These are phyloP conservation scores for Nannochloris sp. DNA, from an alignment of 139 green algal species.

Conservation along the genomic window DNA sequence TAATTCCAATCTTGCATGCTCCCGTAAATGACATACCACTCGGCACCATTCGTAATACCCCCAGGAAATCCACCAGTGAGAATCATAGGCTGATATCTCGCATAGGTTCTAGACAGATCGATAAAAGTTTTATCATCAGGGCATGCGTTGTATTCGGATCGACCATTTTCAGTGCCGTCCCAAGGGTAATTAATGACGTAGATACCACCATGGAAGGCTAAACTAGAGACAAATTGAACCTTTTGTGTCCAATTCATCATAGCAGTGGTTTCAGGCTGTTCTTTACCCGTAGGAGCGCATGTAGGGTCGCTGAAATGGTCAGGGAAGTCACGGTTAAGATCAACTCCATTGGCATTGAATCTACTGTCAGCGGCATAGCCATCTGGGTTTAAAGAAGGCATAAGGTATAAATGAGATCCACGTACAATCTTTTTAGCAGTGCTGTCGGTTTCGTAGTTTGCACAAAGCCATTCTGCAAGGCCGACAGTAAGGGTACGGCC, in stretches of 20 bases:
- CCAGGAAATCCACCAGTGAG: conserved; percentile 36
- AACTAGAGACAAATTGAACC: conserved; percentile 1
- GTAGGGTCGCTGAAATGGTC: conserved; percentile 47
- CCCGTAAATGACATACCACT: conserved; percentile 89
- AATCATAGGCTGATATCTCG: conserved; percentile 51
- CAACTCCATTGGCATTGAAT: conserved; percentile 45
- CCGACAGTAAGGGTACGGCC: conserved; percentile 67
- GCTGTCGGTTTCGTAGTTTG: conserved; percentile 29
- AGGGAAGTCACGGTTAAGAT: conserved; percentile 92
- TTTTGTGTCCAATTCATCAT: conserved; percentile 62
- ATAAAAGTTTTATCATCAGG: conserved; percentile 75
- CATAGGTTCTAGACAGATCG: conserved; percentile 63
- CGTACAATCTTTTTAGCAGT: conserved; percentile 42
- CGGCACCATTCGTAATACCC: conserved; percentile 85
- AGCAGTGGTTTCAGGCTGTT: conserved; percentile 55
- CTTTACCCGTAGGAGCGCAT: conserved; percentile 21
- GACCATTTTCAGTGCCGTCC: conserved; percentile 60
- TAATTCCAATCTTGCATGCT: conserved; percentile 91
- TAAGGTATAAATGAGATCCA: conserved; percentile 53
- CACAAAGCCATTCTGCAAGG: conserved; percentile 76
- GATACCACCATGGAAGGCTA: conserved; percentile 54
- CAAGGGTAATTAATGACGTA: conserved; percentile 81
- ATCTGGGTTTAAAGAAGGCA: conserved; percentile 85
- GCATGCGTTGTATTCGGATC: conserved; percentile 40
- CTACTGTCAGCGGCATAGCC: conserved; percentile 50